A percentile compares a stretch with the other conserved stretches of the same genome.
Evolutionary conservation across 2,329 filamentous ascomycete genomes (phyloP).

Genomic region (Penicillium sp.): DNA sequence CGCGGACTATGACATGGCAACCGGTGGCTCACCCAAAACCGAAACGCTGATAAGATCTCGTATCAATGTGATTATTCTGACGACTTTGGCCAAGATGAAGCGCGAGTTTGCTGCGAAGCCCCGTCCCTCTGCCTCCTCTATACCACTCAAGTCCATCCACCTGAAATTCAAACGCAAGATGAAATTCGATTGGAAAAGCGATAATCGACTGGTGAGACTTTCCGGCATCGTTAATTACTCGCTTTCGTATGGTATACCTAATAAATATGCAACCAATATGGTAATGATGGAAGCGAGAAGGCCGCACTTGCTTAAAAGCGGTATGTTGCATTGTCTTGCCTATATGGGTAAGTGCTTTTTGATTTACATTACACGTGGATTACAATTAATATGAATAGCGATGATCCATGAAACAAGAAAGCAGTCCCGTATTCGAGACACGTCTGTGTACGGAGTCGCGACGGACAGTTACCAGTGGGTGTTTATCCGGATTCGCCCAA

Average conservation of each 20-base stretch:
- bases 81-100: neutral
- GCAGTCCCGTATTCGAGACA: neutral
- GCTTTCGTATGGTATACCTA: neutral
- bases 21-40: neutral
- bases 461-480: neutral
- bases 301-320: neutral
- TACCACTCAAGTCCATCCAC: neutral
- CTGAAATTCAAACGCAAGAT: neutral
- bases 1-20: neutral
- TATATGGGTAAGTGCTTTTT: neutral
- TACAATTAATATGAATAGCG: neutral
- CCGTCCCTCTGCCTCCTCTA: neutral
- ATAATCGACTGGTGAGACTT: neutral
- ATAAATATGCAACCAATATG: neutral
- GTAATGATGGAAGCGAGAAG: neutral
- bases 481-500: neutral
- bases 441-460: neutral
- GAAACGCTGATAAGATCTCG: neutral
- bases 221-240: neutral
- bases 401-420: neutral
- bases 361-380: neutral
- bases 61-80: neutral
- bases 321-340: neutral
- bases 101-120: neutral
- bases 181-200: neutral